Conservation (phyloP, 2,329 filamentous ascomycete genomes). For the Fusarium sp. region DNA sequence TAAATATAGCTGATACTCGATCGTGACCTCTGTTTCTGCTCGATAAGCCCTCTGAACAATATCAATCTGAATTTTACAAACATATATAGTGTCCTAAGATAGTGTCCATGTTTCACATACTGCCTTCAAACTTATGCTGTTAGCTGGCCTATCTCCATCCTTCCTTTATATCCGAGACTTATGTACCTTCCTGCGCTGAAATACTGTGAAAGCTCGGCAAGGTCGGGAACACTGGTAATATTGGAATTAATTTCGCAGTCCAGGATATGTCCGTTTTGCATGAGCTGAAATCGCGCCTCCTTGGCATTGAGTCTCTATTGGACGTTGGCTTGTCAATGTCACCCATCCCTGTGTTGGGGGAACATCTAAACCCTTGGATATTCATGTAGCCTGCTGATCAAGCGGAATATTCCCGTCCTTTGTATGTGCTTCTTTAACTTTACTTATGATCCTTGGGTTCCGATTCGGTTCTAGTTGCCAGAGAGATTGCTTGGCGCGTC, state of each 20-base stretch:
- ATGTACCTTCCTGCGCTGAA: background rate
- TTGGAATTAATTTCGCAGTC: background rate
- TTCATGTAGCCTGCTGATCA: too few relatives aligned
- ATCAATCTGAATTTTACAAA: too few relatives aligned
- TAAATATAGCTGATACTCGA: too few relatives aligned
- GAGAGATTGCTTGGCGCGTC: background rate
- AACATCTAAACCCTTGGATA: accelerated
- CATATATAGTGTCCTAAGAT: too few relatives aligned
- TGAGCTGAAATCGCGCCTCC: background rate
- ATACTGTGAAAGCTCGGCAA: background rate
- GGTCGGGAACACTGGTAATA: background rate
- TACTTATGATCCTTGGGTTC: too few relatives aligned
- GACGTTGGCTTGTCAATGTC: background rate
- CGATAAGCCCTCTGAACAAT: too few relatives aligned
- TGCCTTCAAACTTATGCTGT: too few relatives aligned
- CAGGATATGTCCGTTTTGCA: background rate
- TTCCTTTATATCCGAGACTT: background rate
- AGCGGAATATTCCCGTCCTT: accelerated
- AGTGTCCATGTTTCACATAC: too few relatives aligned
- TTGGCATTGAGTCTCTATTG: background rate
- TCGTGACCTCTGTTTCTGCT: too few relatives aligned
- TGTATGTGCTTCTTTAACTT: background rate
- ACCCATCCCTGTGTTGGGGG: background rate
- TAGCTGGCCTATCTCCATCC: too few relatives aligned
- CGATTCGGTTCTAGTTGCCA: background rate